Evolutionary conservation across 2,329 filamentous ascomycete species (phyloP), one percentile per base, ranked within the genome.

Genomic region (Ophiostoma angusticollis): DNA sequence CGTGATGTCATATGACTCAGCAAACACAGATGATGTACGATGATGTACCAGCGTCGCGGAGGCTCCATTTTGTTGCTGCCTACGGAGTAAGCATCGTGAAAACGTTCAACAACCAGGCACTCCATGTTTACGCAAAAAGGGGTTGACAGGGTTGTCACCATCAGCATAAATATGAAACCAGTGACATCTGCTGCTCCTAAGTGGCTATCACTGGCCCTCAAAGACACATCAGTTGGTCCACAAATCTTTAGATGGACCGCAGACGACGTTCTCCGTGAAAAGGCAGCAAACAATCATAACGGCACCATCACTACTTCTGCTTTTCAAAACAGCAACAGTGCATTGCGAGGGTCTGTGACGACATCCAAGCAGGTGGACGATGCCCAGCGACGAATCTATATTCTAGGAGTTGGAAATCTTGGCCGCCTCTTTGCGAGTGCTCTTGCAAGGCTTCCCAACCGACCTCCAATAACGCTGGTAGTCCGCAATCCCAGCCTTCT

Each of bases 391-490:
- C 69, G 78, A 24, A 78, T 93, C 45, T 76, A 91, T 52, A 69
- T 95, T 34, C 62, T 94, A 3, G 87, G 89, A 9, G 55, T 82
- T 9, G 87, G 87, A 25, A 93, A 85, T 53, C 66, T 94, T 11
- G 87, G 86, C 12, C 75, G 75, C 31, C 72, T 95, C 19, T 74
- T 87, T 46, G 85, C 87, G 19, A 78, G 80, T 53, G 74, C 75
- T 17, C 63, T 95, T 9, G 71, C 74, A 17, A 67, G 70, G 16
- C 62, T 76, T 8, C 50, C 59, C 1, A 59, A 72, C 16, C 68
- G 71, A 3, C 84, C 84, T 5, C 82, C 82, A 0, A 70, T 94
- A 27, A 89, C 84, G 0, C 67, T 95, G 6, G 68, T 94, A n/a
- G 68, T 93, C 25, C 81, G 86, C 52, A 68, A 66, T n/a, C 55